Evolutionary conservation across 2,329 filamentous ascomycete species (phyloP).

Genomic region (Xylaria digitata): DNA sequence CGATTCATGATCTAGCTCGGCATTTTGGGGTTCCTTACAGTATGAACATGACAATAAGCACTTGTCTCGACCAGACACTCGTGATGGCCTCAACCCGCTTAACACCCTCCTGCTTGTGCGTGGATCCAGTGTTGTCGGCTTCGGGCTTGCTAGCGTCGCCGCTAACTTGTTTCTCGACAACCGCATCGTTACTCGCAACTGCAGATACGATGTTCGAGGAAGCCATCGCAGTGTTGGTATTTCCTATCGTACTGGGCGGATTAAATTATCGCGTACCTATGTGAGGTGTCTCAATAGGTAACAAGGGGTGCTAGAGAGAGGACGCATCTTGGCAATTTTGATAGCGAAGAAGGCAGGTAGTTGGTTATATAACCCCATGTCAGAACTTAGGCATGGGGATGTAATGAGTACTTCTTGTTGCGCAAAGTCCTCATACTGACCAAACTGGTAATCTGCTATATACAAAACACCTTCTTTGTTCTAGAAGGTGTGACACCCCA

Average conservation of each 20-base stretch:
- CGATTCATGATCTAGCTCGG: no score
- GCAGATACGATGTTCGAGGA: not conserved
- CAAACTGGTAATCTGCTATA: no score
- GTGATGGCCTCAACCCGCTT: constrained; percentile 54
- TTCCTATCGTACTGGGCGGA: not conserved
- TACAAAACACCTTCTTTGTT: no score
- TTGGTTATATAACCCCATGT: constrained; percentile 12
- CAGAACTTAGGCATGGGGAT: not conserved
- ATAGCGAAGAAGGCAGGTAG: not conserved
- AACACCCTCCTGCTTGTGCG: constrained; percentile 54
- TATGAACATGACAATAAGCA: constrained; percentile 50
- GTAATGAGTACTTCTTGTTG: no score
- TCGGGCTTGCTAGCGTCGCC: constrained; percentile 11
- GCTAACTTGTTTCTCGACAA: constrained; percentile 7
- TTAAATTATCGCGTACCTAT: not conserved
- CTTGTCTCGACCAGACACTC: constrained; percentile 51
- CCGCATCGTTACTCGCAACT: constrained; percentile 3
- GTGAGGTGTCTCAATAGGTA: not conserved
- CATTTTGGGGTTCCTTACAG: constrained; percentile 49
- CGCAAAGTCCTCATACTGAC: no score
- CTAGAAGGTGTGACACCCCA: no score
- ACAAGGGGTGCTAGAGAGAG: not conserved
- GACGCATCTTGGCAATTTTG: not conserved
- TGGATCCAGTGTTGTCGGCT: constrained; percentile 38
- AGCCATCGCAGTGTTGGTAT: constrained; percentile 7